Evolutionary conservation across 768 basidiomycete genomes (phyloP).

Genomic region (Naganishia vishniacii): DNA sequence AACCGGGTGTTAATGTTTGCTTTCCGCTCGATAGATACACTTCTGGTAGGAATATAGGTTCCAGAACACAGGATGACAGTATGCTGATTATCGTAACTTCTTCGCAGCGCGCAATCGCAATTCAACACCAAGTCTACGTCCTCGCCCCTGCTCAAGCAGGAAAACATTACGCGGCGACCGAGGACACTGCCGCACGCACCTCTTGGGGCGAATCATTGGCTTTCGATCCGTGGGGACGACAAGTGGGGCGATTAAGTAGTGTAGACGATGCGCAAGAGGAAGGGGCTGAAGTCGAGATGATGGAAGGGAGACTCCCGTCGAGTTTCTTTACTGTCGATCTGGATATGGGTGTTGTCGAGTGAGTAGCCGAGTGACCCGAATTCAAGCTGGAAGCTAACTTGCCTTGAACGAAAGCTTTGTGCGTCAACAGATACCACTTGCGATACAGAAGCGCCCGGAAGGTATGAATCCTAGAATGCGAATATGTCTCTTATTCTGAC

Average conservation of each 20-base stretch:
- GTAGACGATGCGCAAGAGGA: conserved; percentile 33
- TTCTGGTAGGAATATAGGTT: conserved; percentile 29
- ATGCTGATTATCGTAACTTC: too few relatives aligned
- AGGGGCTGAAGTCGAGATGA: not conserved
- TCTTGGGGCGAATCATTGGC: conserved; percentile 45
- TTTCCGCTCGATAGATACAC: conserved; percentile 27
- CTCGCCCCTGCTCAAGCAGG: conserved; percentile 42
- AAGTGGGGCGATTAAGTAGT: conserved; percentile 36
- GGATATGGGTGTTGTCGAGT: conserved; percentile 32
- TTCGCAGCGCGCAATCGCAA: conserved; percentile 37
- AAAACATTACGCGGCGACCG: conserved; percentile 29
- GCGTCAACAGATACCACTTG: conserved; percentile 39
- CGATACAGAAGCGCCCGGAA: conserved; percentile 38
- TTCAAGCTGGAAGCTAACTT: not conserved
- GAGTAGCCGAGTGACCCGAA: conserved; percentile 10
- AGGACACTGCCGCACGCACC: conserved; percentile 19
- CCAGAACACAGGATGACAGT: too few relatives aligned
- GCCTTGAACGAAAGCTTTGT: conserved; percentile 22
- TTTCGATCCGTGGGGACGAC: conserved; percentile 42
- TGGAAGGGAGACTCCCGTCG: conserved; percentile 25
- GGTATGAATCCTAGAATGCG: conserved; percentile 2
- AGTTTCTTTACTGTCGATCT: conserved; percentile 38
- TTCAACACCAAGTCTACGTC: conserved; percentile 42
- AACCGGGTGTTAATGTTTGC: too few relatives aligned
- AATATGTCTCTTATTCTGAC: too few relatives aligned